Evolutionary conservation across 768 basidiomycete genomes (phyloP).

Genomic region (Piloderma croceum): DNA sequence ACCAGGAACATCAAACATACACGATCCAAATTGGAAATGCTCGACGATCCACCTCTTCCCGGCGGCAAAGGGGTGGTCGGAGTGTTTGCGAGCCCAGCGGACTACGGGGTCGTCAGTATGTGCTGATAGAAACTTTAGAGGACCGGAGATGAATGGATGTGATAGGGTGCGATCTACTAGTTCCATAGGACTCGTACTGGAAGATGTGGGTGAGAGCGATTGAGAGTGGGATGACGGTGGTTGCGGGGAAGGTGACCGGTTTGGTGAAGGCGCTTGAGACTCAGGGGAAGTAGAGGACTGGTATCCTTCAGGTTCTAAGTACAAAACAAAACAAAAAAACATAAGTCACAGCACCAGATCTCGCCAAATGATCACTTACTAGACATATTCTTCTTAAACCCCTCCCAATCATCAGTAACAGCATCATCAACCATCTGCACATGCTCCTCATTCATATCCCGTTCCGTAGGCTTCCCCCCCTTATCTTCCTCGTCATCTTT

Average conservation of each 20-base stretch:
- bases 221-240: slow-evolving; percentile 12
- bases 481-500: slow-evolving; percentile 20
- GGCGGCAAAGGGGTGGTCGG: slow-evolving; percentile 43
- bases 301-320: no score
- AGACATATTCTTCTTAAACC: slow-evolving; percentile 33
- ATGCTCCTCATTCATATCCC: slow-evolving; percentile 38
- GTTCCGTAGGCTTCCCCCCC: slow-evolving; percentile 23
- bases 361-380: slow-evolving; percentile 8
- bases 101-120: slow-evolving; percentile 40
- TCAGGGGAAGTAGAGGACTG: slow-evolving; percentile 1
- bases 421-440: slow-evolving; percentile 40
- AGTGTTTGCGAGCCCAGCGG: slow-evolving; percentile 49
- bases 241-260: slow-evolving; percentile 12
- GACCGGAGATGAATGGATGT: slow-evolving; percentile 31
- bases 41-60: slow-evolving; percentile 49
- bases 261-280: slow-evolving; percentile 4
- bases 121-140: slow-evolving; percentile 34
- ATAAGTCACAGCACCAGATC: no score
- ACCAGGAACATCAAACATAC: slow-evolving; percentile 52
- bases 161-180: slow-evolving; percentile 7
- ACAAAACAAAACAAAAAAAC: no score
- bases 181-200: slow-evolving; percentile 9
- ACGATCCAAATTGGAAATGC: slow-evolving; percentile 51
- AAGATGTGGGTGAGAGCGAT: slow-evolving; percentile 6
- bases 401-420: slow-evolving; percentile 48